phyloP scores from a whole-genome alignment of 148 eudicot species.

The Fagopyrum tataricum region DNA sequence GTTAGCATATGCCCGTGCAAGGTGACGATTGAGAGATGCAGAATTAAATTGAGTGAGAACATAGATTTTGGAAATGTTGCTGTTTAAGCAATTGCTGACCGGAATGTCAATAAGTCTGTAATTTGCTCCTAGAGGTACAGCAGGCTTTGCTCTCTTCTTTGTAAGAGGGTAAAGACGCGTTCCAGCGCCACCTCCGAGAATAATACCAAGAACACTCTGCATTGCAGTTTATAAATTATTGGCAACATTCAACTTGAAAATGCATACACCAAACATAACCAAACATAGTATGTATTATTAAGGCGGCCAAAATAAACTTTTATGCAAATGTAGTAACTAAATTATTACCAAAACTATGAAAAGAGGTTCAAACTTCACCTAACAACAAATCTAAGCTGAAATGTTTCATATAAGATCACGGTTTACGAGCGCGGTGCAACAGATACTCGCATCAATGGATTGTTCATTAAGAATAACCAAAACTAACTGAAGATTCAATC shows the following conservation, averaged over 20 bases:
- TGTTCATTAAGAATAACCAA: neutral
- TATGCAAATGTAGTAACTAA: neutral
- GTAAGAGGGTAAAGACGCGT: constrained; percentile 91
- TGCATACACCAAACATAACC: neutral
- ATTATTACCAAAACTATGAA: neutral
- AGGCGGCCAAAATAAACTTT: neutral
- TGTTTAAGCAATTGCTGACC: constrained; percentile 92
- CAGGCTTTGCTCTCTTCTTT: constrained; percentile 93
- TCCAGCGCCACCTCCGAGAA: constrained; percentile 99
- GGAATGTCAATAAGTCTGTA: constrained; percentile 91
- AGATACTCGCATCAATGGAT: neutral
- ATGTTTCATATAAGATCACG: neutral
- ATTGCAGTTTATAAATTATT: neutral
- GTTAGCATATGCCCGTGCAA: constrained; percentile 82
- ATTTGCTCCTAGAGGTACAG: constrained; percentile 88
- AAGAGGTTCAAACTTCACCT: neutral
- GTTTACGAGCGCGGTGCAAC: neutral
- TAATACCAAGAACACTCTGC: constrained; percentile 93
- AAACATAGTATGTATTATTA: neutral
- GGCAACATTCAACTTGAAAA: neutral
- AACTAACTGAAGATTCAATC: neutral
- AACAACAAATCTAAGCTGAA: neutral
- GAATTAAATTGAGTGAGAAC: constrained; percentile 94
- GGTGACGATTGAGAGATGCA: constrained; percentile 90
- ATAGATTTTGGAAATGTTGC: constrained; percentile 80